Conservation (phyloP, 495 filamentous ascomycete species). For the Penicillium coprophilum region DNA sequence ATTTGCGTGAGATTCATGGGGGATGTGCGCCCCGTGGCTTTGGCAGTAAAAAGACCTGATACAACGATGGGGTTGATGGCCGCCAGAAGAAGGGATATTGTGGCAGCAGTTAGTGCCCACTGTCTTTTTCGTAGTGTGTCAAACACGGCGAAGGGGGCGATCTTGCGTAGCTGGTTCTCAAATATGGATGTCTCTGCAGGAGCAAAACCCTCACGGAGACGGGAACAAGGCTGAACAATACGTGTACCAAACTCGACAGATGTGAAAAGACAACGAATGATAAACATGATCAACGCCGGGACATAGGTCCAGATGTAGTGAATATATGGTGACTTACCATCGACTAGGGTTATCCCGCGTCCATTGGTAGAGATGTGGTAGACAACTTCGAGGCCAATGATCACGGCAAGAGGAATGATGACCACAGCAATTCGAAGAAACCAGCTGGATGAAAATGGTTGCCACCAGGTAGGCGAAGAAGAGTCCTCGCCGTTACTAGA, state of each 20-base stretch:
- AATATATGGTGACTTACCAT: too few species aligned
- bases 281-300: constrained; percentile 23
- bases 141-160: constrained; percentile 7
- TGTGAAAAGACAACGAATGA: constrained; percentile 13
- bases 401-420: too few species aligned
- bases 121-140: constrained; percentile 11
- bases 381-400: too few species aligned
- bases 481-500: too few species aligned
- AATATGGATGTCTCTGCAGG: constrained; percentile 10
- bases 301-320: constrained; percentile 17
- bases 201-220: constrained; percentile 11
- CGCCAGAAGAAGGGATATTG: constrained; percentile 7
- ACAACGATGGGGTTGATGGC: too few species aligned
- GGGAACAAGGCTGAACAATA: constrained; percentile 9
- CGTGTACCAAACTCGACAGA: constrained; percentile 9
- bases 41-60: constrained; percentile 13
- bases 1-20: background rate
- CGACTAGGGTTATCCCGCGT: too few species aligned
- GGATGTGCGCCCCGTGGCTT: background rate
- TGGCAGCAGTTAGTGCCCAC: constrained; percentile 12
- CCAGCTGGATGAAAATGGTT: too few species aligned
- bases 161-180: constrained; percentile 19
- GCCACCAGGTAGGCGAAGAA: too few species aligned
- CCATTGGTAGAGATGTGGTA: too few species aligned
- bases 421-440: too few species aligned